These are phyloP conservation scores for Penicillium maclennaniae DNA, from an alignment of 495 filamentous ascomycete genomes.

Conservation along the genomic window DNA sequence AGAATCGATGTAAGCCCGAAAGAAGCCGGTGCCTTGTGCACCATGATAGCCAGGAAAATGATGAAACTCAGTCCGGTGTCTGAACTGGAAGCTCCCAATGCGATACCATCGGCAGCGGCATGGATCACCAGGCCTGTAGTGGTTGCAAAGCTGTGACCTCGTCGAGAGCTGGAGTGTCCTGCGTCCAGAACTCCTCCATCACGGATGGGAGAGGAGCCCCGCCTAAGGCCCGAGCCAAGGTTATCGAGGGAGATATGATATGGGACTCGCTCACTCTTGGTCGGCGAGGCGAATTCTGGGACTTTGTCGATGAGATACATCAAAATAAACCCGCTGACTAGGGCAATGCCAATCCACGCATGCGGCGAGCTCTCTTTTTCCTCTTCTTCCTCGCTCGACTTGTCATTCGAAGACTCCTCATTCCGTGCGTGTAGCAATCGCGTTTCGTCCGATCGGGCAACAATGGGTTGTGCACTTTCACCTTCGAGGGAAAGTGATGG, in stretches of 20 bases:
- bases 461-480: slow-evolving; percentile 10
- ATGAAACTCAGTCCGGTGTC: slow-evolving; percentile 75
- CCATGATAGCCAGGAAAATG: slow-evolving; percentile 93
- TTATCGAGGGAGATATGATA: slow-evolving; percentile 82
- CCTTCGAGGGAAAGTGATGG: slow-evolving; percentile 16
- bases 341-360: slow-evolving; percentile 76
- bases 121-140: slow-evolving; percentile 95
- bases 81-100: slow-evolving; percentile 80
- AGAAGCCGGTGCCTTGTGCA: slow-evolving; percentile 94
- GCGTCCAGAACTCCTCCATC: slow-evolving; percentile 38
- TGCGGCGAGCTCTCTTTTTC: slow-evolving; percentile 51
- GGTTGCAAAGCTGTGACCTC: slow-evolving; percentile 57
- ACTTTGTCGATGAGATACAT: slow-evolving; percentile 96
- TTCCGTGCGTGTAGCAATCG: slow-evolving; percentile 21
- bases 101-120: slow-evolving; percentile 93
- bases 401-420: slow-evolving; percentile 31
- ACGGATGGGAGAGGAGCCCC: slow-evolving; percentile 46
- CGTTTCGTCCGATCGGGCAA: slow-evolving; percentile 7
- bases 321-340: slow-evolving; percentile 85
- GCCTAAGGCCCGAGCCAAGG: slow-evolving; percentile 55
- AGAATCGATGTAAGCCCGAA: slow-evolving; percentile 90
- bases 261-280: slow-evolving; percentile 49
- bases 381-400: slow-evolving; percentile 36
- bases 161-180: slow-evolving; percentile 26
- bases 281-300: slow-evolving; percentile 63